A percentile compares a stretch with the other conserved stretches of the same genome.
phyloP scores from a whole-genome alignment of 2,329 filamentous ascomycete species.

The Ascosphaera apis region DNA sequence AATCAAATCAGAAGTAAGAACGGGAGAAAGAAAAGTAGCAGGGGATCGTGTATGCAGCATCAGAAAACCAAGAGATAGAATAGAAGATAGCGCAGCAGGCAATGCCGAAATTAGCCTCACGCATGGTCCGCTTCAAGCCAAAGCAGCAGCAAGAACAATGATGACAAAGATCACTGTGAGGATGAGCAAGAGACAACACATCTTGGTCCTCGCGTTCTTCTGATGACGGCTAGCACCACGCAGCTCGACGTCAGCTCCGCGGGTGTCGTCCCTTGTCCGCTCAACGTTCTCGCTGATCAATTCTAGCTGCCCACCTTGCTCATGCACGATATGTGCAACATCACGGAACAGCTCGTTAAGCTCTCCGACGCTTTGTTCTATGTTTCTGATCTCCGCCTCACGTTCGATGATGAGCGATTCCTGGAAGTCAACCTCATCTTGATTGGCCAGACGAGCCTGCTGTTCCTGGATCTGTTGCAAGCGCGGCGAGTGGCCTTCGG shows the following conservation, averaged over 20 bases:
- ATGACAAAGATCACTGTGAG: constrained; percentile 74
- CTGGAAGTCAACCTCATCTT: constrained; percentile 94
- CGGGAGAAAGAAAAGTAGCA: background rate
- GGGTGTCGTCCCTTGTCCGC: constrained; percentile 56
- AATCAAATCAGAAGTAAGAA: background rate
- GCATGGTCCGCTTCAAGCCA: constrained; percentile 32
- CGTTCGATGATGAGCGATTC: constrained; percentile 89
- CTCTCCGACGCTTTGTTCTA: constrained; percentile 87
- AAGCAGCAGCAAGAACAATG: constrained; percentile 62
- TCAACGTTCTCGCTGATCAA: constrained; percentile 78
- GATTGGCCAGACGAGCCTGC: constrained; percentile 58
- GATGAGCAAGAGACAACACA: constrained; percentile 76
- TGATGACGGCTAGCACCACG: constrained; percentile 75
- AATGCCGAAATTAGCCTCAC: constrained; percentile 2
- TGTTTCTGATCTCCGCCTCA: constrained; percentile 89
- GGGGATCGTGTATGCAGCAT: constrained; percentile 2
- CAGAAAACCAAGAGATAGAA: constrained; percentile 1
- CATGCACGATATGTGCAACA: constrained; percentile 88
- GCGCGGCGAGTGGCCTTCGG: constrained; percentile 28
- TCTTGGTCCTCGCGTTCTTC: constrained; percentile 84
- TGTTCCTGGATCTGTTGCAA: constrained; percentile 56
- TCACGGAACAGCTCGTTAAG: constrained; percentile 93
- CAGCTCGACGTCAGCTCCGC: constrained; percentile 67
- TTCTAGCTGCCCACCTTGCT: constrained; percentile 75
- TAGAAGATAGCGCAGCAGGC: constrained; percentile 3